These are phyloP conservation scores for Toxoplasma gondii DNA, from an alignment of 169 alveolate genomes.

Conservation along the genomic window DNA sequence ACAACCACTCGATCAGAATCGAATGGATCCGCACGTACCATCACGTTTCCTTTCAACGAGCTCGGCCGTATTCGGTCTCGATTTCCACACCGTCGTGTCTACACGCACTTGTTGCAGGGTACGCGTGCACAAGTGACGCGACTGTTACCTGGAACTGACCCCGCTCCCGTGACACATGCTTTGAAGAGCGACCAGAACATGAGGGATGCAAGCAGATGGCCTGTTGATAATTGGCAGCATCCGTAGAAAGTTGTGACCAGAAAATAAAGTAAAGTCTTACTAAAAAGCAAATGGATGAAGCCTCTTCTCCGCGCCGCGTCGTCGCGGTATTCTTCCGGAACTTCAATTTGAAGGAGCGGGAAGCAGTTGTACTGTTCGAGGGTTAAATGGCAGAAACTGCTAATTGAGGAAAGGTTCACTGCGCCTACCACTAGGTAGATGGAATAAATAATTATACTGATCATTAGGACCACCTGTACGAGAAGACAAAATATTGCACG, in stretches of 20 bases:
- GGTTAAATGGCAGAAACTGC: not conserved
- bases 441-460: slow-evolving; percentile 53
- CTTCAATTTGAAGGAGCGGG: slow-evolving; percentile 66
- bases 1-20: not conserved
- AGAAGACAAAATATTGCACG: not conserved
- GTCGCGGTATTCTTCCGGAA: slow-evolving; percentile 67
- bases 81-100: slow-evolving; percentile 62
- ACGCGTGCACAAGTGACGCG: not conserved
- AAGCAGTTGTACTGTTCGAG: slow-evolving; percentile 64
- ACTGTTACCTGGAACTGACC: slow-evolving; percentile 59
- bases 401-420: not conserved
- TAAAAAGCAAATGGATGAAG: slow-evolving; percentile 47
- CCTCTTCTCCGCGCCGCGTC: slow-evolving; percentile 61
- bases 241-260: not conserved
- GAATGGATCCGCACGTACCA: slow-evolving; percentile 13
- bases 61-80: slow-evolving; percentile 50
- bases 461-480: slow-evolving; percentile 56
- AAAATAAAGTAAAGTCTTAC: slow-evolving; percentile 29
- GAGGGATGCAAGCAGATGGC: slow-evolving; percentile 57
- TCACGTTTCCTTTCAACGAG: slow-evolving; percentile 64
- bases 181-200: slow-evolving; percentile 67
- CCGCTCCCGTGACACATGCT: slow-evolving; percentile 58
- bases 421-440: slow-evolving; percentile 61
- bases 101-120: not conserved
- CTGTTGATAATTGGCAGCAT: not conserved